A percentile compares a stretch with the other conserved stretches of the same genome.
Conservation (phyloP, 345 rosid species). For the Bretschneidera sinensis region DNA sequence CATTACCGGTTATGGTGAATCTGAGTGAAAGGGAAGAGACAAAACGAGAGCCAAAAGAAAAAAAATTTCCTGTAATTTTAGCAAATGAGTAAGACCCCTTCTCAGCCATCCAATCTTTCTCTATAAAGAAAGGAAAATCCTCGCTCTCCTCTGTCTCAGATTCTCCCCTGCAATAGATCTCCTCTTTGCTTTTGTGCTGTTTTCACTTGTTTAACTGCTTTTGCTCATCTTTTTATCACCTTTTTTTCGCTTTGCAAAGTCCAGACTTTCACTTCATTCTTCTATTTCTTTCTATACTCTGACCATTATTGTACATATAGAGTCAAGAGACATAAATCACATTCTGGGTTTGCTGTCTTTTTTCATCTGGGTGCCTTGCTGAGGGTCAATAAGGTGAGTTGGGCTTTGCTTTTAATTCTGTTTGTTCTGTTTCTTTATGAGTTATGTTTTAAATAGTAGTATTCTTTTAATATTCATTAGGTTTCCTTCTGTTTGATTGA, state of each 20-base stretch:
- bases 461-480: no score
- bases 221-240: background rate
- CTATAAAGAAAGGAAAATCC: no score
- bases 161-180: conserved; percentile 17
- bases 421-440: no score
- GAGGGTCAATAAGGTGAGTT: conserved; percentile 1
- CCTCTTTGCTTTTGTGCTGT: conserved; percentile 7
- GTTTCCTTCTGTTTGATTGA: background rate
- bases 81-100: conserved; percentile 13
- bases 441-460: no score
- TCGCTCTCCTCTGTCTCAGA: conserved; percentile 13
- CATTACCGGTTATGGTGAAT: conserved; percentile 27
- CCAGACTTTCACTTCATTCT: conserved; percentile 5
- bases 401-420: conserved; percentile 4
- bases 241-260: conserved; percentile 1
- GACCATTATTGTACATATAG: no score
- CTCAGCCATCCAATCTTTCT: conserved; percentile 41
- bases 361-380: no score
- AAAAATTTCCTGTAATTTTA: conserved; percentile 19
- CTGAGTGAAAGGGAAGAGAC: conserved; percentile 7
- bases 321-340: background rate
- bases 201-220: conserved; percentile 6
- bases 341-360: conserved; percentile 10
- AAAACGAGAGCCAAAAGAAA: conserved; percentile 10
- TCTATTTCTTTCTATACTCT: conserved; percentile 1